Base-by-base conservation (phyloP, 2,329 filamentous ascomycete genomes). In the Arthrobotrys musiformis region DNA sequence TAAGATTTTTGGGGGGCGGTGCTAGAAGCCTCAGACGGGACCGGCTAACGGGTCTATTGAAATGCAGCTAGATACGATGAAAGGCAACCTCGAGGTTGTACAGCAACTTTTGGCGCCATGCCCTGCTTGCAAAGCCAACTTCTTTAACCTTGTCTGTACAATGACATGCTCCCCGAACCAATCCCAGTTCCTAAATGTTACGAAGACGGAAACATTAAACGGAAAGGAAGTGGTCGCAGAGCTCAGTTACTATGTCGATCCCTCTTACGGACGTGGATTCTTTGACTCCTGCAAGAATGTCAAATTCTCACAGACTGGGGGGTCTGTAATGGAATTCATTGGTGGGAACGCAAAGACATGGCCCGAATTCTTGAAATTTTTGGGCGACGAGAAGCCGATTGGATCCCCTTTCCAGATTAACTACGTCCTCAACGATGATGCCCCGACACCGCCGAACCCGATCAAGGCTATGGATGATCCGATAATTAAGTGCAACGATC, bases 331-430 rank as follows among this genome's bases (percentile, higher is more conserved):
- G 88, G 91, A 94, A 81, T 90, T 99, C 81, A 98, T 99, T 78
- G 96, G 95, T 33, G 95, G 95, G 15, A 94, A 94, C 15, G 95
- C 95, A 11, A 94, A 94, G 84, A 92, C 97, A 82, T 96, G 94
- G 83, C 89, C 90, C 0, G 89, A 92, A 46, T 92, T 99, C 80
- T 85, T 99, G 80, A 94, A 94, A 82, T 99, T 98, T 81, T 85
- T 99, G 35, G 95, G 95, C 15, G 91, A 97, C 83, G 94, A 97
- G 86, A 96, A 96, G 83, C 87, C 90, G 1, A 88, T 94, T 22
- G 96, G 96, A 2, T 98, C 94, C 70, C 95, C 95, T 0, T 99
- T 99, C 84, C 95, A 99, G 85, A 97, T 99, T 85, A 96, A 99
- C 85, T 99, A 95, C 81, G 94, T 89, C 8, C 85, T 84, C 79